Evolutionary conservation across 208 protist species (phyloP).

Genomic region (Trichomonas gallinae): DNA sequence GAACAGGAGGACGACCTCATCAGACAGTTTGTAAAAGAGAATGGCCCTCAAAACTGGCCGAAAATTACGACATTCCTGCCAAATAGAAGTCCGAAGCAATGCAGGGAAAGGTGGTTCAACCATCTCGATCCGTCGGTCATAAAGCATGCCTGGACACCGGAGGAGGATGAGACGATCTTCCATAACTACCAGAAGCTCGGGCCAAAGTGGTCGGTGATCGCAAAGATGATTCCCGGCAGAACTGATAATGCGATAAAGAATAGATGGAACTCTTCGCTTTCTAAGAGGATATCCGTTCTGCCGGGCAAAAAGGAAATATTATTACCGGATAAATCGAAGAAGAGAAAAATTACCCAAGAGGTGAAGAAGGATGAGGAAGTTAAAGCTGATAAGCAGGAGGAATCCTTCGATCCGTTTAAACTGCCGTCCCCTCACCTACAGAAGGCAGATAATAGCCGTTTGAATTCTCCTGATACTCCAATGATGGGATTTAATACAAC

Average conservation of each 20-base stretch:
- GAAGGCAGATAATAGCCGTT: neutral
- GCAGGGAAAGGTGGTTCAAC: neutral
- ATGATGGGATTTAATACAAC: neutral
- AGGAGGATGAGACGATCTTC: neutral
- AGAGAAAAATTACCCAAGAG: neutral
- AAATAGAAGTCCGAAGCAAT: neutral
- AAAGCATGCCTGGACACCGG: neutral
- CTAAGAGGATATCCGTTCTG: neutral
- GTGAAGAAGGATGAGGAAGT: neutral
- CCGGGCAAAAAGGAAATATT: neutral
- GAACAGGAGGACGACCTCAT: neutral
- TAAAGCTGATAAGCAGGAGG: neutral
- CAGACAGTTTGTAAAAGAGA: neutral
- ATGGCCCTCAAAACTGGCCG: neutral
- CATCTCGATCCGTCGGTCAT: neutral
- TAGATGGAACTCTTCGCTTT: neutral
- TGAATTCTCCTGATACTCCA: neutral
- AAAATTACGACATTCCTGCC: neutral
- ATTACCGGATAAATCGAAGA: neutral
- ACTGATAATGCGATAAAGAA: neutral
- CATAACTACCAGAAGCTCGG: neutral
- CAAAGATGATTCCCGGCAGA: neutral
- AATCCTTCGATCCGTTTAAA: neutral
- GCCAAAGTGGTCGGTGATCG: neutral
- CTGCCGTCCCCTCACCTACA: neutral